These are phyloP conservation scores for Pseudoscleropodium purum DNA, from an alignment of 225 moss, liverwort and hornwort species.

Conservation along the genomic window DNA sequence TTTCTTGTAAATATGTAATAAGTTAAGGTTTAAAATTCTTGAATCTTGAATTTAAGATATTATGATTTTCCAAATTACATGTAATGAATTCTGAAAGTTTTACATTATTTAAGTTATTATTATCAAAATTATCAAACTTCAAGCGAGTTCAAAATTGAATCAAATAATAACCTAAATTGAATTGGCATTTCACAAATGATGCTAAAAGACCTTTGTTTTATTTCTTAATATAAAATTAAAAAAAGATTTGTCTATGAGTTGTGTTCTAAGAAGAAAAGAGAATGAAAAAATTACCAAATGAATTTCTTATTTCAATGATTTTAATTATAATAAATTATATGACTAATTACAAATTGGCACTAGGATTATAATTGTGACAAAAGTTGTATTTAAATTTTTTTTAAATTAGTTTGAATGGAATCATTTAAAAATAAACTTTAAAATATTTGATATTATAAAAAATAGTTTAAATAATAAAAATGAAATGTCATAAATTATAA, in stretches of 20 bases:
- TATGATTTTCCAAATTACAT: too few relatives aligned
- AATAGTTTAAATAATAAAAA: not conserved
- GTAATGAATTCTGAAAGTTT: not conserved
- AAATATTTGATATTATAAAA: not conserved
- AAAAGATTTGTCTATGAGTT: too few relatives aligned
- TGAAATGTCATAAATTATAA: too few relatives aligned
- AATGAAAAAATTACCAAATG: not conserved
- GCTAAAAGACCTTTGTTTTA: not conserved
- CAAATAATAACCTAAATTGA: not conserved
- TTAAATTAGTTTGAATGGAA: not conserved
- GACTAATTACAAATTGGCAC: too few relatives aligned
- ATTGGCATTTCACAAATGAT: not conserved
- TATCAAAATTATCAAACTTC: not conserved
- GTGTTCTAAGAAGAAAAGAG: rapidly evolving
- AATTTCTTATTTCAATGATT: not conserved
- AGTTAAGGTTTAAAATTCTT: too few relatives aligned
- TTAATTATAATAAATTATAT: too few relatives aligned
- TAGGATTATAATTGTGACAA: too few relatives aligned
- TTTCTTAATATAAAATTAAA: not conserved
- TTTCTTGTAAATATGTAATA: not conserved
- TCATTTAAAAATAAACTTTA: not conserved
- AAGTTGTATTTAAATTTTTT: rapidly evolving
- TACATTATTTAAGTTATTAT: not conserved
- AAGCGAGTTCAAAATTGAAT: not conserved
- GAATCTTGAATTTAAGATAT: not conserved